Conservation (phyloP, 176 grass and related monocot species). For the Hyparrhenia diplandra region DNA sequence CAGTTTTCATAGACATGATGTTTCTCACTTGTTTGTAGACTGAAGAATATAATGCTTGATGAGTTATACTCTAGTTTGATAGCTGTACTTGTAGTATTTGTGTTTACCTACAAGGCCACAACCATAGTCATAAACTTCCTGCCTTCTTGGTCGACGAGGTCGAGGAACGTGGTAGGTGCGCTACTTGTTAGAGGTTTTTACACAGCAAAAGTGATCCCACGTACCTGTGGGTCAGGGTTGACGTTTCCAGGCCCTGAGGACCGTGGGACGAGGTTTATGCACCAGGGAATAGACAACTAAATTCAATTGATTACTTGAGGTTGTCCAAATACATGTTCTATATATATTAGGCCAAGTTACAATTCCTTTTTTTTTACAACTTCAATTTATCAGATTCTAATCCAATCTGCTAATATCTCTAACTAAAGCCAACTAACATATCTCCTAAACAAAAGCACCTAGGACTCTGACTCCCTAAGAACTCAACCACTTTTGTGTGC, state of each 20-base stretch:
- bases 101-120: background rate
- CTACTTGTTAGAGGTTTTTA: too few relatives aligned
- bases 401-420: too few relatives aligned
- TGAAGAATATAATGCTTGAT: background rate
- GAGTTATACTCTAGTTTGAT: background rate
- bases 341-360: background rate
- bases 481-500: background rate
- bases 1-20: background rate
- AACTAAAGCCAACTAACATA: background rate
- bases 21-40: background rate
- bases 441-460: background rate
- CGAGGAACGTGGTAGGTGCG: too few relatives aligned
- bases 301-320: too few relatives aligned
- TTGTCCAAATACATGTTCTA: too few relatives aligned
- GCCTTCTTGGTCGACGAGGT: too few relatives aligned
- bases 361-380: background rate
- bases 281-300: too few relatives aligned
- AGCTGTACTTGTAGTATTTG: conserved; percentile 5
- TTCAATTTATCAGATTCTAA: background rate
- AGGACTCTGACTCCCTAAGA: background rate
- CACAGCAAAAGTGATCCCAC: too few relatives aligned
- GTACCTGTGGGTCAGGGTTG: too few relatives aligned
- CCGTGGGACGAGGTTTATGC: too few relatives aligned
- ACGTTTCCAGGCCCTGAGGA: too few relatives aligned
- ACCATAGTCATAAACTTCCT: too few relatives aligned